A percentile compares a stretch with the other conserved stretches of the same genome.
These are phyloP conservation scores for Anisodus tanguticus DNA, from an alignment of 257 asterid species.

Conservation along the genomic window DNA sequence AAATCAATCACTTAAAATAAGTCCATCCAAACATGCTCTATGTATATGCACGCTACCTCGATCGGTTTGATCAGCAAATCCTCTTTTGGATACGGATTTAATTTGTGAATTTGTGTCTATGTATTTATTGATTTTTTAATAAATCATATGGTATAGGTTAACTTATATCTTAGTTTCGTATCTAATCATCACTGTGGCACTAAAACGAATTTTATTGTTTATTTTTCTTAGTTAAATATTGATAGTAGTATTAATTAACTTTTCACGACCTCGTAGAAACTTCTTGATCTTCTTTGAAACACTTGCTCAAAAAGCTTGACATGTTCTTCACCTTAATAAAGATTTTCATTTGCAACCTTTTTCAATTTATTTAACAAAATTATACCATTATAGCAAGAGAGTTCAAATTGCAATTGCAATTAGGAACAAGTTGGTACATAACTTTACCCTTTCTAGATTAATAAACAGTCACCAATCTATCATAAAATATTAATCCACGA, in stretches of 20 bases:
- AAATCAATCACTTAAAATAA: too few relatives aligned
- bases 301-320: too few relatives aligned
- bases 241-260: background rate
- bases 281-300: too few relatives aligned
- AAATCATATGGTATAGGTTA: background rate
- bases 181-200: too few relatives aligned
- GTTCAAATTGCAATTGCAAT: background rate
- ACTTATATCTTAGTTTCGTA: background rate
- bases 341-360: too few relatives aligned
- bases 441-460: background rate
- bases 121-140: background rate
- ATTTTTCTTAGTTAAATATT: background rate
- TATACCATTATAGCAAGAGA: background rate
- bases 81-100: conserved; percentile 24
- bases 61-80: conserved; percentile 26
- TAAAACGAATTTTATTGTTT: background rate
- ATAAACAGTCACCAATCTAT: too few relatives aligned
- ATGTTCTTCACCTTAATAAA: too few relatives aligned
- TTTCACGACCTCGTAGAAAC: background rate
- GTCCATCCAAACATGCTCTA: background rate
- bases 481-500: too few relatives aligned
- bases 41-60: conserved; percentile 20
- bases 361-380: background rate
- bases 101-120: conserved; percentile 21
- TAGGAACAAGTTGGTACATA: background rate